Conservation (phyloP, 192 early-diverging fungal species). For the Backusella circina region DNA sequence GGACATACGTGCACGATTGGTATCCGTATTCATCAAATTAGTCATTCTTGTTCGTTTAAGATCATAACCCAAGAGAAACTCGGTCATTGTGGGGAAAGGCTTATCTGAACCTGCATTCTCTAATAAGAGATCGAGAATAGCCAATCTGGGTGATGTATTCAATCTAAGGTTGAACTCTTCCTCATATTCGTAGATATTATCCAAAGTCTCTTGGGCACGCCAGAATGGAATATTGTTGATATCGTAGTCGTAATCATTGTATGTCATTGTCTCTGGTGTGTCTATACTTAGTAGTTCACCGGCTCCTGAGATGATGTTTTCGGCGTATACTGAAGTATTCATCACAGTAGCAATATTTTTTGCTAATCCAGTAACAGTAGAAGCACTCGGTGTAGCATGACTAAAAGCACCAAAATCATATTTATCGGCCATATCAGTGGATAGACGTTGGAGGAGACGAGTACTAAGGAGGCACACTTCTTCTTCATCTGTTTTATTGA, state of each 20-base stretch:
- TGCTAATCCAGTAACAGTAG: slow-evolving; percentile 38
- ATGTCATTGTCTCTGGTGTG: slow-evolving; percentile 30
- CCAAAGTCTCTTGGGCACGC: slow-evolving; percentile 18
- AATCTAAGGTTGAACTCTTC: slow-evolving; percentile 6
- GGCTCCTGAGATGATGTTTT: slow-evolving; percentile 78
- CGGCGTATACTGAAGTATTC: slow-evolving; percentile 54
- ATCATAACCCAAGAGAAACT: slow-evolving; percentile 87
- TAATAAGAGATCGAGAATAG: slow-evolving; percentile 83
- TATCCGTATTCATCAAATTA: slow-evolving; percentile 39
- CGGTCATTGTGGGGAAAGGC: slow-evolving; percentile 72
- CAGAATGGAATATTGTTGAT: slow-evolving; percentile 32
- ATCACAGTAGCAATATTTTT: slow-evolving; percentile 76
- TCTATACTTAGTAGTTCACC: slow-evolving; percentile 70
- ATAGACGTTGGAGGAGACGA: slow-evolving; percentile 72
- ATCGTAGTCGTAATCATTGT: slow-evolving; percentile 31
- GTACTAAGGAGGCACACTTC: slow-evolving; percentile 75
- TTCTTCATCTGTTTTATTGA: slow-evolving; percentile 63
- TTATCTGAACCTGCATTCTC: slow-evolving; percentile 59
- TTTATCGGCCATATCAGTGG: slow-evolving; percentile 62
- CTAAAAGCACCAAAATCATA: slow-evolving; percentile 39
- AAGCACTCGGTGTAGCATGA: neutral
- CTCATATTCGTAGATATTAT: slow-evolving; percentile 16
- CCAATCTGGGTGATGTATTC: slow-evolving; percentile 59
- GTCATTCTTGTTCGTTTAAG: slow-evolving; percentile 28
- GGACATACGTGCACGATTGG: slow-evolving; percentile 31